Evolutionary conservation across 257 asterid genomes (phyloP).

Genomic region (Agastache rugosa): DNA sequence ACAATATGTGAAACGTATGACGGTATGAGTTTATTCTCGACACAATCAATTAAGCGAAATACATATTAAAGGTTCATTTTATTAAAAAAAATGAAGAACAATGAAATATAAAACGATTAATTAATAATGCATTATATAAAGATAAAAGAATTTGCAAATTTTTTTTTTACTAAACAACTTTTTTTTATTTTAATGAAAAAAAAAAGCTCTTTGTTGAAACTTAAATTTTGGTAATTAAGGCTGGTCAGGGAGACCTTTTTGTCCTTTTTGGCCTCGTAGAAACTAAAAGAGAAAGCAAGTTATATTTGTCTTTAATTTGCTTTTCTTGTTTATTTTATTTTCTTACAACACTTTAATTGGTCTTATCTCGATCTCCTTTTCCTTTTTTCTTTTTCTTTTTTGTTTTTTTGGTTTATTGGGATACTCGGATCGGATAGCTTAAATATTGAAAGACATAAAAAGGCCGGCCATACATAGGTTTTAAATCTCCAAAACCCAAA

Average conservation of each 20-base stretch:
- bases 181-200: conserved; percentile 6
- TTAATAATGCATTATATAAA: too few relatives aligned
- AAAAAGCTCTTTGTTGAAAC: conserved; percentile 21
- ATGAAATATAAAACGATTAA: too few relatives aligned
- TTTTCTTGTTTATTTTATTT: conserved; percentile 34
- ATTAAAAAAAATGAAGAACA: too few relatives aligned
- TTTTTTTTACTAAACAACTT: background rate
- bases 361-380: background rate
- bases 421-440: conserved; percentile 11
- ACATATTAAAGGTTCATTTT: too few relatives aligned
- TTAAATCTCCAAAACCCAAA: too few relatives aligned
- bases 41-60: too few relatives aligned
- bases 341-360: conserved; percentile 20
- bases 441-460: conserved; percentile 19
- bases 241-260: conserved; percentile 23
- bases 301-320: conserved; percentile 47
- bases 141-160: background rate
- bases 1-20: too few relatives aligned
- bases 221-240: conserved; percentile 28
- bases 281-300: conserved; percentile 51
- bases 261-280: conserved; percentile 41
- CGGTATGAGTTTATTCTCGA: too few relatives aligned
- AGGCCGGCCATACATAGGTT: background rate
- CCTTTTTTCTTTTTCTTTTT: conserved; percentile 1
- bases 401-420: conserved; percentile 2